Conservation (phyloP, 179 eudicot species). For the Beta lomatogona region DNA sequence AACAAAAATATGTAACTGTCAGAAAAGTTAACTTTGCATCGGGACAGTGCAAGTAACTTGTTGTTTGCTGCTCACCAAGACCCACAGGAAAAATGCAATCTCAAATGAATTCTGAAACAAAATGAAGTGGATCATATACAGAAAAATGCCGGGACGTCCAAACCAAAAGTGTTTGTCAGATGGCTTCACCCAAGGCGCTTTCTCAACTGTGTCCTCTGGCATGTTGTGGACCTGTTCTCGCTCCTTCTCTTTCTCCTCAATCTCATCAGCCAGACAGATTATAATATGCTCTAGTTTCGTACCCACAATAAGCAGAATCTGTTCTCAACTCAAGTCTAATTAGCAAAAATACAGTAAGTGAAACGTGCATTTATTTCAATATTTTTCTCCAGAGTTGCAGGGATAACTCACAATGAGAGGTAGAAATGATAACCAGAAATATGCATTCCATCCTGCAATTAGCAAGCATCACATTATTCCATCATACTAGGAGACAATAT, state of each 20-base stretch:
- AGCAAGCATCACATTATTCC: slow-evolving; percentile 16
- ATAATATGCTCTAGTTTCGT: slow-evolving; percentile 82
- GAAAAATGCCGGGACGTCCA: slow-evolving; percentile 60
- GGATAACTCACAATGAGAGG: slow-evolving; percentile 70
- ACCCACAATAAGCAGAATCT: slow-evolving; percentile 90
- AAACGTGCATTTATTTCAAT: not conserved
- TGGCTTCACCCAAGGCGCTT: slow-evolving; percentile 51
- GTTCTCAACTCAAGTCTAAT: slow-evolving; percentile 22
- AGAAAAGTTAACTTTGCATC: not conserved
- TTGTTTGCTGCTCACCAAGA: slow-evolving; percentile 57
- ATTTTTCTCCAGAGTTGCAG: not conserved
- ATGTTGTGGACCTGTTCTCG: slow-evolving; percentile 4
- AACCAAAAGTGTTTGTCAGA: slow-evolving; percentile 92
- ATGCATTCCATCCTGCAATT: slow-evolving; percentile 78
- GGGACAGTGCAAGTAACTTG: not conserved
- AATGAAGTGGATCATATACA: slow-evolving; percentile 91
- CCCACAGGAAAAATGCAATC: slow-evolving; percentile 92
- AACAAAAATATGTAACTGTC: not conserved
- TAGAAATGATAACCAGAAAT: slow-evolving; percentile 83
- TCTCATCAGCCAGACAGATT: slow-evolving; percentile 68
- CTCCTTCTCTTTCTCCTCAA: slow-evolving; percentile 37
- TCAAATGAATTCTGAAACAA: slow-evolving; percentile 93
- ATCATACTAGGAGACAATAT: not conserved
- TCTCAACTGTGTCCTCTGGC: slow-evolving; percentile 28
- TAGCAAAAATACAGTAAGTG: not conserved